phyloP scores from a whole-genome alignment of 2,329 filamentous ascomycete genomes.

The Trichophyton schoenleinii region DNA sequence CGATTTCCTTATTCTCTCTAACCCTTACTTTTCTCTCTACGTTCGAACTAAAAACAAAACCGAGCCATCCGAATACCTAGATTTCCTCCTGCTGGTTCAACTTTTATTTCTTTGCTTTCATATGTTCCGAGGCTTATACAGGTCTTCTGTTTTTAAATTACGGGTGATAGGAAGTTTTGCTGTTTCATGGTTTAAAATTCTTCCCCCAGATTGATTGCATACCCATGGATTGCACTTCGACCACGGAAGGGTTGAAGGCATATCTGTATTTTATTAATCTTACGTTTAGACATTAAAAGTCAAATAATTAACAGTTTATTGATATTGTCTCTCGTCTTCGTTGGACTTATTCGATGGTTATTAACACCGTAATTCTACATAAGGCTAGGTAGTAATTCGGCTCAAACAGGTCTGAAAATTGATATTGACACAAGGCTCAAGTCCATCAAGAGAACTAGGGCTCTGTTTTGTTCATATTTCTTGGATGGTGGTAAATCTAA shows the following conservation, averaged over 20 bases:
- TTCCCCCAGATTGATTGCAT: neutral
- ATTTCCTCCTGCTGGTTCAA: slow-evolving; percentile 1
- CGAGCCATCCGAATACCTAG: neutral
- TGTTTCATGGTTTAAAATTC: neutral
- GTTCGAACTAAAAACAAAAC: neutral
- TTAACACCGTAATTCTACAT: too few relatives aligned
- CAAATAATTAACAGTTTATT: slow-evolving; percentile 1
- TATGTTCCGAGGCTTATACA: neutral
- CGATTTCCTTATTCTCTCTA: neutral
- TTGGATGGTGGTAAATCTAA: too few relatives aligned
- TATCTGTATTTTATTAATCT: slow-evolving; percentile 3
- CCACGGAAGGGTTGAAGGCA: neutral
- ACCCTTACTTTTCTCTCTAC: neutral
- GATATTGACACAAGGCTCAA: too few relatives aligned
- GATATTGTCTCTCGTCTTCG: neutral
- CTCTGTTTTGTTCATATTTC: too few relatives aligned
- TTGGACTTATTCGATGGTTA: neutral
- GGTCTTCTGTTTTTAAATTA: neutral
- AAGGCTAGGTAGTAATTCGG: too few relatives aligned
- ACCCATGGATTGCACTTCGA: neutral
- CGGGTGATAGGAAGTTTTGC: neutral
- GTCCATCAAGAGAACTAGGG: too few relatives aligned
- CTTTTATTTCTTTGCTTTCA: neutral
- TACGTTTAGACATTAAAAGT: slow-evolving; percentile 1
- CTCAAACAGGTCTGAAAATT: too few relatives aligned